Percentiles rank a stretch among this genome's conserved stretches.
Evolutionary conservation across 2,329 filamentous ascomycete genomes (phyloP).

Genomic region (Metarhizium album): DNA sequence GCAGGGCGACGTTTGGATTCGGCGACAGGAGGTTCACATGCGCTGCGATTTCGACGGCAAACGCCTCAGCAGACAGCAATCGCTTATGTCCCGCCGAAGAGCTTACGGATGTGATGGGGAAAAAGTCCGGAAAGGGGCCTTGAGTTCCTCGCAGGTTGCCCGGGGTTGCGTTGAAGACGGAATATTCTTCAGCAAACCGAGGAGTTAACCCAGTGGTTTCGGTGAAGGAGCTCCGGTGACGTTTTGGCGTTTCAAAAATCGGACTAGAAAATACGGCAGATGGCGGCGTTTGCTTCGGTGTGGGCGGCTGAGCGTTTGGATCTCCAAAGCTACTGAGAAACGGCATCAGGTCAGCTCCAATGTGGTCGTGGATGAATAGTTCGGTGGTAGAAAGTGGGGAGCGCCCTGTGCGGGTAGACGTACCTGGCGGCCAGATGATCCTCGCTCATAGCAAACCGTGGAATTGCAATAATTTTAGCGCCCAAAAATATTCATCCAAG

Average conservation of each 20-base stretch:
- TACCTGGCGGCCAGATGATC: slow-evolving; percentile 46
- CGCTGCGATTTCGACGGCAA: slow-evolving; percentile 42
- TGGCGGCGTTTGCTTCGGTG: slow-evolving; percentile 46
- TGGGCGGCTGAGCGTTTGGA: slow-evolving; percentile 50
- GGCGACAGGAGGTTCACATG: slow-evolving; percentile 53
- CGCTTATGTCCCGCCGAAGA: slow-evolving; percentile 32
- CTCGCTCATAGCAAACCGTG: slow-evolving; percentile 50
- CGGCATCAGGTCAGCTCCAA: slow-evolving; percentile 24
- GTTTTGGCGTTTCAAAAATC: slow-evolving; percentile 46
- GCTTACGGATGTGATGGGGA: slow-evolving; percentile 24
- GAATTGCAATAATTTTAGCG: slow-evolving; percentile 10
- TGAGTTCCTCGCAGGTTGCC: slow-evolving; percentile 41
- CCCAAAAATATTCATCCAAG: slow-evolving; percentile 10
- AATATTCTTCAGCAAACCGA: slow-evolving; percentile 53
- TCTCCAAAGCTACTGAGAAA: slow-evolving; percentile 45
- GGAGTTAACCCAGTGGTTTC: slow-evolving; percentile 46
- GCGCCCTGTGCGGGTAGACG: slow-evolving; percentile 11
- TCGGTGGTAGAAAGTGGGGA: slow-evolving; percentile 9
- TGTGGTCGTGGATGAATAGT: slow-evolving; percentile 7
- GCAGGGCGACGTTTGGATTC: slow-evolving; percentile 40
- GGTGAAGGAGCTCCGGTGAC: slow-evolving; percentile 34
- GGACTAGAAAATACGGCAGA: slow-evolving; percentile 43
- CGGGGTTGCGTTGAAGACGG: slow-evolving; percentile 54
- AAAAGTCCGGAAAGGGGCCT: slow-evolving; percentile 35
- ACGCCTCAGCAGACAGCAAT: slow-evolving; percentile 37